These are phyloP conservation scores for Fusarium sp. DNA, from an alignment of 2,329 filamentous ascomycete genomes.

Conservation along the genomic window DNA sequence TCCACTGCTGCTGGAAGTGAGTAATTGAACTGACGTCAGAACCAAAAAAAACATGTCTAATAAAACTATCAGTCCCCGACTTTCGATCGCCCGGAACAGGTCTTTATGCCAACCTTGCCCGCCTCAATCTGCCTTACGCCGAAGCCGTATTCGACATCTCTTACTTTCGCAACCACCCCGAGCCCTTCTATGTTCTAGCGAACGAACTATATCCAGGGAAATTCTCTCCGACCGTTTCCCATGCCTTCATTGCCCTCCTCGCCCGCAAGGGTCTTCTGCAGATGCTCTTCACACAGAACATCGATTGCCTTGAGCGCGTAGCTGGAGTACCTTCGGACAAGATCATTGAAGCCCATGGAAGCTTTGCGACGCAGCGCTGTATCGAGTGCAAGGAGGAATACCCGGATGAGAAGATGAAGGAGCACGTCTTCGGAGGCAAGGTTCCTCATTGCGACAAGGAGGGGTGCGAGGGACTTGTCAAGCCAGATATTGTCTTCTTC, in stretches of 20 bases:
- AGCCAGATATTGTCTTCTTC: slow-evolving; percentile 96
- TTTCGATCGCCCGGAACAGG: slow-evolving; percentile 94
- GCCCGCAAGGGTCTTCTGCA: slow-evolving; percentile 79
- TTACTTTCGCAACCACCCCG: slow-evolving; percentile 85
- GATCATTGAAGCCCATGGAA: slow-evolving; percentile 94
- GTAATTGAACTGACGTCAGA: not conserved
- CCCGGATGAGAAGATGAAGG: slow-evolving; percentile 77
- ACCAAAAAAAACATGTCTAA: slow-evolving; percentile 3
- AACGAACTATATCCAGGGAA: slow-evolving; percentile 92
- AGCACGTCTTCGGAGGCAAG: slow-evolving; percentile 70
- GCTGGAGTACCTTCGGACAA: slow-evolving; percentile 83
- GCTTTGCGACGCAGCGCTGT: slow-evolving; percentile 90
- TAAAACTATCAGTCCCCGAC: slow-evolving; percentile 75
- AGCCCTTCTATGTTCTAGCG: slow-evolving; percentile 91
- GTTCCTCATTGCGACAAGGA: slow-evolving; percentile 74
- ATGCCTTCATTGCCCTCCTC: slow-evolving; percentile 87
- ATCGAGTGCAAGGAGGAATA: slow-evolving; percentile 84
- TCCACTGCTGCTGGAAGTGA: slow-evolving; percentile 75
- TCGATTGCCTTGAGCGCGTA: slow-evolving; percentile 90
- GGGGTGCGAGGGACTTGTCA: slow-evolving; percentile 80
- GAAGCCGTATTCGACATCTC: slow-evolving; percentile 94
- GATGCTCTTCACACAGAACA: slow-evolving; percentile 97
- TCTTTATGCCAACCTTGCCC: slow-evolving; percentile 89
- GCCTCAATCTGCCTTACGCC: slow-evolving; percentile 85
- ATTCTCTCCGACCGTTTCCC: slow-evolving; percentile 87